Evolutionary conservation across 495 filamentous ascomycete species (phyloP), one percentile per base, ranked within the genome.

Genomic region (Schizothecium vesticola): DNA sequence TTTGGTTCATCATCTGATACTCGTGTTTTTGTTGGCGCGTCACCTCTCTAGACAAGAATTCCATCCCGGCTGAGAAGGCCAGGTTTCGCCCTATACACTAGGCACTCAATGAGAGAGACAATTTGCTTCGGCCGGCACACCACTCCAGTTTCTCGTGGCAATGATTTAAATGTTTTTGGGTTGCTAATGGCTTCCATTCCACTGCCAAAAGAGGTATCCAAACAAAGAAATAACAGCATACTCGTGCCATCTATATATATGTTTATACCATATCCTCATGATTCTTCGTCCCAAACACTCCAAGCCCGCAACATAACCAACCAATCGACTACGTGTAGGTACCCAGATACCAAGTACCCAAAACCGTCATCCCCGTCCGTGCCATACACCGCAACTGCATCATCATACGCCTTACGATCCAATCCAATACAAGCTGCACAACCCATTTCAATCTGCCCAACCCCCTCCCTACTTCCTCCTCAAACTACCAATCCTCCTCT

Each of bases 401-500:
- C 26, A 28, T 28, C 10, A 33, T 13, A 33, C 31, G 12, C 31
- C 31, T 13, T 11, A 11, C 11, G 31, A 33, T 33, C 0, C 0
- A 33, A 51, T n/a, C 19, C 43, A 51, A 51, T n/a, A 19, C 19
- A 2, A n/a, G 19, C 26, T 3, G 6, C 3, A 2, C 6, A 36
- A 51, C 43, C 4, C 26, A 23, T 11, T 55, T 29, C 28, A 67
- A 21, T 31, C 60, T n/a, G 5, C 25, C 2, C 61, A 29, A 2
- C 33, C 59, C 25, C 24, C 6, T 12, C 19, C 31, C 69, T 72
- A 74, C 70, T 72, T 80, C 59, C 74, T 71, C 26, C 80, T 76
- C 29, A 86, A 61, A 63, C 82, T 85, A 12, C 81, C 82, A 63
- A 85, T 77, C 13, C 82, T 72, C 43, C 77, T 75, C 75, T 82